Percentiles rank a stretch among this genome's conserved stretches.
phyloP scores from a whole-genome alignment of 2,329 filamentous ascomycete species.

The Neonectria ditissima region DNA sequence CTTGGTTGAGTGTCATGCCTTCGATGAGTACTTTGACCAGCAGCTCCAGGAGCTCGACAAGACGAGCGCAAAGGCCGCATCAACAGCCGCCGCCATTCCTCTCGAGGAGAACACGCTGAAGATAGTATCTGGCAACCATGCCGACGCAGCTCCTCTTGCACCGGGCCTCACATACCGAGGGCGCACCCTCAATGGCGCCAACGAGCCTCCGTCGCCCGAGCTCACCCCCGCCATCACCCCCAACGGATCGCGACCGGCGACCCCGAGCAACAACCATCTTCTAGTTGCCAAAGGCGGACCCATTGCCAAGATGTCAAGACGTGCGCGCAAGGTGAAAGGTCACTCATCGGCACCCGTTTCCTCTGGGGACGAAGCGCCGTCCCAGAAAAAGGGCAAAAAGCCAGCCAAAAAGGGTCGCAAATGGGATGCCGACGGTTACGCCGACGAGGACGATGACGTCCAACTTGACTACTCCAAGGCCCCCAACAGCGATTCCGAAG shows the following conservation, averaged over 20 bases:
- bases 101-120: constrained; percentile 51
- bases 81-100: constrained; percentile 45
- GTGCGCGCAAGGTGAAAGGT: constrained; percentile 78
- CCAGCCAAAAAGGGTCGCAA: constrained; percentile 90
- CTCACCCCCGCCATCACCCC: constrained; percentile 78
- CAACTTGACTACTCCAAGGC: constrained; percentile 87
- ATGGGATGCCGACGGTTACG: constrained; percentile 91
- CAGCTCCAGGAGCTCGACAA: constrained; percentile 85
- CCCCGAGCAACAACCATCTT: constrained; percentile 73
- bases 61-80: constrained; percentile 54
- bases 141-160: constrained; percentile 39
- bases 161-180: constrained; percentile 57
- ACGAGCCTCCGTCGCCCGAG: constrained; percentile 68
- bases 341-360: constrained; percentile 75
- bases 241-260: constrained; percentile 81
- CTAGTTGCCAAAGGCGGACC: constrained; percentile 81
- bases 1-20: constrained; percentile 80
- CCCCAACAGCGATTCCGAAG: constrained; percentile 65
- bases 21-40: constrained; percentile 95
- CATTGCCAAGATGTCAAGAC: constrained; percentile 80
- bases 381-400: constrained; percentile 64
- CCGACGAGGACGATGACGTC: constrained; percentile 83
- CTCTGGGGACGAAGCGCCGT: constrained; percentile 83
- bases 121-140: constrained; percentile 39
- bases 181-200: constrained; percentile 51